Base-by-base conservation (phyloP, 192 early-diverging fungal species). In the Linnemannia elongata region DNA sequence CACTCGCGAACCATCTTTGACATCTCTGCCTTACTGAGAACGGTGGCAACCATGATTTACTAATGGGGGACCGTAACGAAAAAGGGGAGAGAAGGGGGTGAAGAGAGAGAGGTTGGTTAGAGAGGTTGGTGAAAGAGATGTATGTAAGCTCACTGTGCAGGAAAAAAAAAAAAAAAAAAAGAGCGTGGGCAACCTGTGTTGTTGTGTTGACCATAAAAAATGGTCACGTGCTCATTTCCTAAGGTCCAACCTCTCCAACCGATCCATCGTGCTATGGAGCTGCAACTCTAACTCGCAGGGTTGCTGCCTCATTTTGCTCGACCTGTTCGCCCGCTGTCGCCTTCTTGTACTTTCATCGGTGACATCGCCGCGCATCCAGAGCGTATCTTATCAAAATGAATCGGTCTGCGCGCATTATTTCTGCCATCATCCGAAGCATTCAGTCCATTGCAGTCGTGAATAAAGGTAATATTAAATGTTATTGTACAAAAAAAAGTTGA, bases 1-100 rank as follows among this genome's bases (percentile, higher is more conserved):
- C 92, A 88, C 55, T 89, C 84, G 68, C 89, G 85, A 35, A 94
- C 88, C 81, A 93, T 88, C 71, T 89, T 39, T 75, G 89, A 80
- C 57, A 89, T 82, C 74, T 89, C 78, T 66, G 30, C 69, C 63
- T 86, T 86, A 74, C 84, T 86, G 69, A 86, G 84, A 30, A 55
- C 35, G 55, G 84, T 63, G 74, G 79, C 84, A 69, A 81, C 84
- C 84, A 86, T 86, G 54, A 38, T 77, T 33, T 41, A 22, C 75
- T 35, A 6, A 49, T 68, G 74, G 42, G 17, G 22, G 24, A 70
- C 24, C 49, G 35, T 38, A 30, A 41, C n/a, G 35, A n/a, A 27
- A 55, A 35, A 42, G 70, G 66, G 15, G 6, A 66, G 52, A 55
- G 30, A 72, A 57, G 12, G 66, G 8, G 60, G n/a, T 39, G n/a